phyloP scores from a whole-genome alignment of 1,139 yeast genomes.

The Geotrichum fermentans region DNA sequence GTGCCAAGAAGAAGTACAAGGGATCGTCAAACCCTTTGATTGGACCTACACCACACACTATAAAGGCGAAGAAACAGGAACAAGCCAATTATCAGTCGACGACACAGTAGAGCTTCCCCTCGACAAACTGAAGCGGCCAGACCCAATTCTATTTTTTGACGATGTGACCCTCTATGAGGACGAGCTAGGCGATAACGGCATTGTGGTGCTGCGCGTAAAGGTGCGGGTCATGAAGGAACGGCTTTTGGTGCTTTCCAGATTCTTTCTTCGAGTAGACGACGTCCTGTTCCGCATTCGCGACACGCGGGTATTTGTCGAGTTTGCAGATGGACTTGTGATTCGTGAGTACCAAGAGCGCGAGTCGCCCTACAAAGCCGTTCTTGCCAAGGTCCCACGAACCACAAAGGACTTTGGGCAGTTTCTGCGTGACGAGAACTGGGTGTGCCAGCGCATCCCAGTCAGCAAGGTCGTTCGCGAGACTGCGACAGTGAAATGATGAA shows the following conservation, averaged over 20 bases:
- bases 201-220: constrained; percentile 68
- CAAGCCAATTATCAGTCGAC: background rate
- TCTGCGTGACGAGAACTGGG: constrained; percentile 82
- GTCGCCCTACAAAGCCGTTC: constrained; percentile 55
- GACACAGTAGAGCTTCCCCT: constrained; percentile 52
- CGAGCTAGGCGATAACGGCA: constrained; percentile 94
- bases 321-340: constrained; percentile 57
- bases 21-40: constrained; percentile 76
- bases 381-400: constrained; percentile 43
- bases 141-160: constrained; percentile 84
- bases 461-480: constrained; percentile 26
- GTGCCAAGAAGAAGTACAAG: constrained; percentile 41
- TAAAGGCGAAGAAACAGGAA: constrained; percentile 48
- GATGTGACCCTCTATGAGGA: constrained; percentile 88
- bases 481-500: constrained; percentile 8
- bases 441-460: constrained; percentile 55
- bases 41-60: constrained; percentile 92
- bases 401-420: constrained; percentile 67
- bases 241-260: constrained; percentile 63
- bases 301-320: constrained; percentile 77
- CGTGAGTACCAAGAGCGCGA: constrained; percentile 79
- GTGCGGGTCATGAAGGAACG: constrained; percentile 87
- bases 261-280: constrained; percentile 83
- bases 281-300: constrained; percentile 81
- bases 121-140: constrained; percentile 62